These are phyloP conservation scores for Colletotrichum theobromicola DNA, from an alignment of 2,329 filamentous ascomycete species.

Conservation along the genomic window DNA sequence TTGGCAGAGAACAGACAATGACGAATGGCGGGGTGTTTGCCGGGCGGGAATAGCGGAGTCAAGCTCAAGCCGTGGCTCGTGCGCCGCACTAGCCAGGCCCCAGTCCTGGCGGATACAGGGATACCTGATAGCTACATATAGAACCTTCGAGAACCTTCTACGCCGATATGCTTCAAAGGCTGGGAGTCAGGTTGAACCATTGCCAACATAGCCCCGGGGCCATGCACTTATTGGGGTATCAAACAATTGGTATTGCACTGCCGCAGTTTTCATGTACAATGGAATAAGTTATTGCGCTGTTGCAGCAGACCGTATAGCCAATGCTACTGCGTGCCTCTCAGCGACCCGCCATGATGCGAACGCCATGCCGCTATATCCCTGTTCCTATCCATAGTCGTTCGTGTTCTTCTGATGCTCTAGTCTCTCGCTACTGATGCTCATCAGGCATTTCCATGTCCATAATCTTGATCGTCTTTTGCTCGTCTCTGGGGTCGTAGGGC, in stretches of 20 bases:
- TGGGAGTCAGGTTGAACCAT: neutral
- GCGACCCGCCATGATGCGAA: neutral
- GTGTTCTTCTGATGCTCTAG: neutral
- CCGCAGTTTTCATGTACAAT: neutral
- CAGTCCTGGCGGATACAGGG: neutral
- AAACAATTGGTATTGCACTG: constrained; percentile 3
- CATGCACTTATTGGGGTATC: constrained; percentile 7
- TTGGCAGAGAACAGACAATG: constrained; percentile 6
- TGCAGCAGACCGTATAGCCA: neutral
- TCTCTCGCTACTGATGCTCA: constrained; percentile 22
- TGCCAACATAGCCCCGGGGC: no score
- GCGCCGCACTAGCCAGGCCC: neutral
- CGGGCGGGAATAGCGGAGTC: constrained; percentile 20
- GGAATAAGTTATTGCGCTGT: neutral
- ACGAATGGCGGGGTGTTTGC: constrained; percentile 20
- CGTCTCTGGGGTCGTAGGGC: constrained; percentile 13
- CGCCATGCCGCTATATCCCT: neutral
- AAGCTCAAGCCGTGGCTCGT: constrained; percentile 14
- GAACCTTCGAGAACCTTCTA: constrained; percentile 40
- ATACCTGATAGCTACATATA: neutral
- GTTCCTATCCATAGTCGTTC: neutral
- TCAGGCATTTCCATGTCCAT: constrained; percentile 45
- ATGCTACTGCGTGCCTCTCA: neutral
- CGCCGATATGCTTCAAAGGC: neutral
- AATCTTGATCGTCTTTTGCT: constrained; percentile 28